These are phyloP conservation scores for Cordia subcordata DNA, from an alignment of 257 asterid genomes.

Conservation along the genomic window DNA sequence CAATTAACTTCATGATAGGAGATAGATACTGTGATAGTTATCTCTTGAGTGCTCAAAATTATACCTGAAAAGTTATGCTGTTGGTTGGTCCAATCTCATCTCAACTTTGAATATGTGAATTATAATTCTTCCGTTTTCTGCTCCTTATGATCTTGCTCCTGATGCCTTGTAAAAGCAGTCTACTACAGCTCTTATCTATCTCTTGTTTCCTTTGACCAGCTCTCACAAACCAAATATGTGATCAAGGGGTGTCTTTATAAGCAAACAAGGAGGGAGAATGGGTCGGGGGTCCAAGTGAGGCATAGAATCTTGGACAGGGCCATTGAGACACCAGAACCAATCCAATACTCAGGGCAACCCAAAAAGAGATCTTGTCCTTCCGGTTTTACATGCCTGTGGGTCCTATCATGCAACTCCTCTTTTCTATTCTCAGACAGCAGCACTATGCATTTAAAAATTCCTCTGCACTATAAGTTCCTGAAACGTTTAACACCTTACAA, in stretches of 20 bases:
- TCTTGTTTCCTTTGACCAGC: constrained; percentile 27
- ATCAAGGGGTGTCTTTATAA: constrained; percentile 54
- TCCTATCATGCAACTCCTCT: constrained; percentile 34
- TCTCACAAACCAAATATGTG: constrained; percentile 28
- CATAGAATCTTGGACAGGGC: constrained; percentile 68
- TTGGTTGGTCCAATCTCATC: constrained; percentile 23
- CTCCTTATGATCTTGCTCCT: constrained; percentile 4
- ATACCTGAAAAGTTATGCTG: constrained; percentile 40
- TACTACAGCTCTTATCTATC: constrained; percentile 27
- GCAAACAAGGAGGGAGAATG: constrained; percentile 27
- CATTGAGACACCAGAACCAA: constrained; percentile 49
- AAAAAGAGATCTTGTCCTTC: constrained; percentile 50
- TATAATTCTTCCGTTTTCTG: constrained; percentile 19
- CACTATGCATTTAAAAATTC: constrained; percentile 38
- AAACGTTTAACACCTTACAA: constrained; percentile 55
- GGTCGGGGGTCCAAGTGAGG: constrained; percentile 47
- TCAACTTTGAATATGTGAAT: constrained; percentile 26
- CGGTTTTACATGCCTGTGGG: constrained; percentile 49
- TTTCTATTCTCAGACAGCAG: constrained; percentile 39
- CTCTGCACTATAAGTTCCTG: constrained; percentile 38
- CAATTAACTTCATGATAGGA: constrained; percentile 21
- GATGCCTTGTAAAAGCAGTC: constrained; percentile 23
- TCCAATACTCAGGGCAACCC: constrained; percentile 48
- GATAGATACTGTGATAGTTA: constrained; percentile 13
- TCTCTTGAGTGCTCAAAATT: constrained; percentile 12